A percentile compares a stretch with the other conserved stretches of the same genome.
phyloP scores from a whole-genome alignment of 169 alveolate genomes.

The Blepharisma undulans region DNA sequence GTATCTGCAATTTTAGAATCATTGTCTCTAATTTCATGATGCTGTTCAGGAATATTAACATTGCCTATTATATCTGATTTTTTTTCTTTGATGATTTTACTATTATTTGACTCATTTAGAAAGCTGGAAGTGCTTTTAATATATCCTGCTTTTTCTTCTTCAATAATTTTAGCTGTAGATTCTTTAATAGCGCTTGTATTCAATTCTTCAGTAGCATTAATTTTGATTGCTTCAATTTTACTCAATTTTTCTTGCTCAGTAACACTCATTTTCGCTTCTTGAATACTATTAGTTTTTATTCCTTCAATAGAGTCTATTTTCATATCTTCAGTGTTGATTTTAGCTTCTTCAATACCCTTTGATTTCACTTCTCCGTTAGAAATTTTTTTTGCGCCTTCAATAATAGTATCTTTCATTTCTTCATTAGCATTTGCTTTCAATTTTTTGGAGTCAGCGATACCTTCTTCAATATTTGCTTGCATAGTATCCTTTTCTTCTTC shows the following conservation, averaged over 20 bases:
- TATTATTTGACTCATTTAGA: too few species aligned
- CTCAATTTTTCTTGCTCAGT: too few species aligned
- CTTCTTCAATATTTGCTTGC: background rate
- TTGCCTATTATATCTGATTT: background rate
- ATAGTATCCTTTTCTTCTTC: background rate
- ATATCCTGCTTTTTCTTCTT: background rate
- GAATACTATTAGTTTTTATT: background rate
- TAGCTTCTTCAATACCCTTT: background rate
- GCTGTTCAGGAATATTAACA: background rate
- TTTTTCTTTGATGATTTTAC: background rate
- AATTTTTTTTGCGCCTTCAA: background rate
- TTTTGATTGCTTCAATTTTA: background rate
- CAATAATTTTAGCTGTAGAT: background rate
- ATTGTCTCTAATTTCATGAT: background rate
- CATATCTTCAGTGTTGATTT: too few species aligned
- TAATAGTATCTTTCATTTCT: too few species aligned
- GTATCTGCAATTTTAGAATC: background rate
- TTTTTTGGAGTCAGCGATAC: too few species aligned
- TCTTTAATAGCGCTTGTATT: background rate
- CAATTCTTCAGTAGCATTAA: background rate
- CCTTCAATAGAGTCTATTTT: too few species aligned
- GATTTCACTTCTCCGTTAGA: background rate
- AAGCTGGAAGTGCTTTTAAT: too few species aligned
- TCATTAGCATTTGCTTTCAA: too few species aligned
- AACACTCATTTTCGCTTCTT: background rate